Conservation (phyloP, 202 grass and related monocot genomes). For the Zizania palustris region DNA sequence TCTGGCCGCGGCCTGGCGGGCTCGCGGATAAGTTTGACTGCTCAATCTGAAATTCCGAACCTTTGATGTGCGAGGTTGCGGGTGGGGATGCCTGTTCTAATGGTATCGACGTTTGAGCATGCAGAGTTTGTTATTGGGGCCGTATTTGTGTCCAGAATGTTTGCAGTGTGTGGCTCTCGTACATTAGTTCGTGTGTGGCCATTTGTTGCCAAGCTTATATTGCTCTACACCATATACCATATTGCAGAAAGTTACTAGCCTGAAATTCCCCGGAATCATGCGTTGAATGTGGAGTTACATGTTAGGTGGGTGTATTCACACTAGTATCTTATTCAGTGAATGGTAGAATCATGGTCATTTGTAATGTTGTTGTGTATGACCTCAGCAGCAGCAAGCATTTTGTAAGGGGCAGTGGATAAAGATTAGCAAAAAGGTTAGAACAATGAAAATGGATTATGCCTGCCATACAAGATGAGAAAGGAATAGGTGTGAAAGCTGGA, state of each 20-base stretch:
- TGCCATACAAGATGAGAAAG: neutral
- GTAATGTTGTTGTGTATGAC: neutral
- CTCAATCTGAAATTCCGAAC: slow-evolving; percentile 40
- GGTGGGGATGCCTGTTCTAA: slow-evolving; percentile 1
- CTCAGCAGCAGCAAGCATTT: neutral
- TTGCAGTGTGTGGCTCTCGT: neutral
- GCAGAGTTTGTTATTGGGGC: neutral
- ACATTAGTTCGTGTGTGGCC: neutral
- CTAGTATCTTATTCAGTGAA: neutral
- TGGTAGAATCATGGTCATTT: slow-evolving; percentile 16
- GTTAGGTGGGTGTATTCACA: neutral
- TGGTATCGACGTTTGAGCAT: slow-evolving; percentile 1
- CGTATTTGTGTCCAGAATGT: neutral
- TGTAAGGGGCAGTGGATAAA: neutral
- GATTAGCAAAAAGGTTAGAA: neutral
- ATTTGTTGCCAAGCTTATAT: neutral
- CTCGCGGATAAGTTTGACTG: slow-evolving; percentile 12
- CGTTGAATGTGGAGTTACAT: neutral
- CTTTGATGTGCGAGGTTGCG: neutral
- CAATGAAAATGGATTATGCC: neutral
- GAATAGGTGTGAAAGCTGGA: slow-evolving; percentile 4
- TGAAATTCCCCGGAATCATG: neutral
- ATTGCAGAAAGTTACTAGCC: neutral
- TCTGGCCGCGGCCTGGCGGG: neutral
- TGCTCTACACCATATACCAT: neutral